Base-by-base conservation (phyloP, 768 basidiomycete genomes). In the Boletus bicolor region DNA sequence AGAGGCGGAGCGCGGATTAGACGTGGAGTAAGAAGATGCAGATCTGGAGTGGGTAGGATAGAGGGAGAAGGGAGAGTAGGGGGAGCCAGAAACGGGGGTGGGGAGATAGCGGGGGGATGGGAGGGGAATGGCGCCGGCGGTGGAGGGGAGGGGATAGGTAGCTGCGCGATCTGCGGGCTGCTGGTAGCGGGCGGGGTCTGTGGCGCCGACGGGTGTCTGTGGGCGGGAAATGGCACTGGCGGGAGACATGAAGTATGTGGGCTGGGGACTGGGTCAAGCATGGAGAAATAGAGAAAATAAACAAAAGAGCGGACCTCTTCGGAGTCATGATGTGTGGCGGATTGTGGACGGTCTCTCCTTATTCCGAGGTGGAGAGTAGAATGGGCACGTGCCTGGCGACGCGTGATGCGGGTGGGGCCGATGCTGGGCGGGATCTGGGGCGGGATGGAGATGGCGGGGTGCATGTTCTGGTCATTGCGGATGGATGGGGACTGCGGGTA, bases 1-100 rank as follows among this genome's bases (percentile, higher is more conserved):
- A 0, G 88, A 89, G 7, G 78, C 74, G 17, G 82, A 78, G 45
- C 83, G 81, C 7, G 77, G 79, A 58, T 80, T 74, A 7, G 77
- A 78, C 1, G 72, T 74, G 41, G 77, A 76, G 55, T 73, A 72
- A 36, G 72, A 71, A 8, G 77, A 79, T 21, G 71, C 68, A 8
- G 79, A 77, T 50, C 80, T 75, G 39, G 81, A 77, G 61, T 82
- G 80, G 10, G 74, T 68, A 42, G 75, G 68, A 51, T 73, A 72
- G 58, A 74, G 66, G 6, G 78, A 71, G 42, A 80, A 79, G 49
- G 76, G 76, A 0, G 79, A 77, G 28, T 77, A 77, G 39, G 79
- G 69, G 3, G 81, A 74, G 37, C 77, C 80, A 67, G 73, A 69
- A 8, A 73, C 68, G 41, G 81, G 80, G 21, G 77, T 74, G 2